Evolutionary conservation across 208 protist species (phyloP), one percentile per base, ranked within the genome.

Genomic region (Leishmania braziliensis): DNA sequence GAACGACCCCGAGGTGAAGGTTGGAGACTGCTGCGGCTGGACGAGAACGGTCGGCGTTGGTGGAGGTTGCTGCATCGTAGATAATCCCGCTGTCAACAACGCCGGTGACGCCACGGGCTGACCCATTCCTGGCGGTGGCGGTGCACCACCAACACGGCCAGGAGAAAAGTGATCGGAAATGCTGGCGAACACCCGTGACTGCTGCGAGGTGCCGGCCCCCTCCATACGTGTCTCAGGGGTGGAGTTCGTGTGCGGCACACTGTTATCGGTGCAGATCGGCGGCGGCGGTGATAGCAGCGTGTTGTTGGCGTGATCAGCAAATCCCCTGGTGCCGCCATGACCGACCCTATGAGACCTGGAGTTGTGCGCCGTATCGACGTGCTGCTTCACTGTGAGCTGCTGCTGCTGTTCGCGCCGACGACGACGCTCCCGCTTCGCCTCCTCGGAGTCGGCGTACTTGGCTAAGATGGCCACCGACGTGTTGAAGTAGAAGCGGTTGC

Each of bases 391-490:
- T 3, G 58, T 56, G 36, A 39, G 36, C 36, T 39, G 36, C 48
- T 86, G 83, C 50, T 84, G 84, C 77, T 84, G 78, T 72, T 95
- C 92, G 3, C 94, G 88, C 23, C 94, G 90, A 20, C 88, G 89
- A 16, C 94, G 92, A 4, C 94, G 89, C 85, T 97, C 92, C 0
- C 83, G 86, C 80, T 97, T 97, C 23, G 91, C 86, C 76, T 95
- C 94, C 4, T 95, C 91, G 39, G 78, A 92, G 83, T 97, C 94
- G 46, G 91, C 92, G 82, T 93, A 96, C 84, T 97, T 97, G 66
- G 92, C 94, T n/a, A 97, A 84, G 26, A 95, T 87, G 51, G 90
- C 83, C 43, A 92, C 86, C 5, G 90, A 80, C 46, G 86, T 86
- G 72, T 81, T 68, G 80, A 97, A 97, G 83, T 93, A 90, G 26